These are phyloP conservation scores for Fraxinus quadrangulata DNA, from an alignment of 257 asterid species.

Conservation along the genomic window DNA sequence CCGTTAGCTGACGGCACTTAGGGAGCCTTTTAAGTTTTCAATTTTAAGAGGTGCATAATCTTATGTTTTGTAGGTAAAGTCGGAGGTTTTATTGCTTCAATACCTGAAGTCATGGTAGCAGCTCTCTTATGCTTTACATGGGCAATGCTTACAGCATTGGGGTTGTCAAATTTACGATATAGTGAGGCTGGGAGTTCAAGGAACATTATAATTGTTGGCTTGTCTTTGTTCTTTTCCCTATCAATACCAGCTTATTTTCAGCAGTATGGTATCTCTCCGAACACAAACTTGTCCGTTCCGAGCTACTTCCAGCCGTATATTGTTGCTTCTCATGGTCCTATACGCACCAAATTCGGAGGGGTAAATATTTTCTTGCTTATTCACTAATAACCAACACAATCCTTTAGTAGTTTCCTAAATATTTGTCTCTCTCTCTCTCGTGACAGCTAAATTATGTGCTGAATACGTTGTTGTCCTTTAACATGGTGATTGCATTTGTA, in stretches of 20 bases:
- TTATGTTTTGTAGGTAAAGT: slow-evolving; percentile 72
- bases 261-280: slow-evolving; percentile 84
- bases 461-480: slow-evolving; percentile 51
- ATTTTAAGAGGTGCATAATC: neutral
- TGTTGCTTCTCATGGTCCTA: slow-evolving; percentile 94
- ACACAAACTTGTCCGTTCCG: slow-evolving; percentile 71
- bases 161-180: slow-evolving; percentile 86
- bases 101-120: slow-evolving; percentile 93
- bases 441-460: slow-evolving; percentile 51
- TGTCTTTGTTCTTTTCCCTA: slow-evolving; percentile 81
- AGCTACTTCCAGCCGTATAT: slow-evolving; percentile 82
- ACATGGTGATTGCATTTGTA: slow-evolving; percentile 54
- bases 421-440: neutral
- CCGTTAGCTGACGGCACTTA: neutral
- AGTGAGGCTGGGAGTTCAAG: slow-evolving; percentile 99
- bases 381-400: neutral
- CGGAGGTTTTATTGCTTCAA: slow-evolving; percentile 94
- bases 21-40: neutral
- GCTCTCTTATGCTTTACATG: slow-evolving; percentile 97
- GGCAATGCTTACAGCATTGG: slow-evolving; percentile 93
- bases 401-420: neutral
- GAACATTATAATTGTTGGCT: slow-evolving; percentile 88
- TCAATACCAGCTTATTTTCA: slow-evolving; percentile 92
- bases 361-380: slow-evolving; percentile 38
- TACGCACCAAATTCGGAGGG: slow-evolving; percentile 69